These are phyloP conservation scores for Leccinum boreale DNA, from an alignment of 768 basidiomycete species.

Conservation along the genomic window DNA sequence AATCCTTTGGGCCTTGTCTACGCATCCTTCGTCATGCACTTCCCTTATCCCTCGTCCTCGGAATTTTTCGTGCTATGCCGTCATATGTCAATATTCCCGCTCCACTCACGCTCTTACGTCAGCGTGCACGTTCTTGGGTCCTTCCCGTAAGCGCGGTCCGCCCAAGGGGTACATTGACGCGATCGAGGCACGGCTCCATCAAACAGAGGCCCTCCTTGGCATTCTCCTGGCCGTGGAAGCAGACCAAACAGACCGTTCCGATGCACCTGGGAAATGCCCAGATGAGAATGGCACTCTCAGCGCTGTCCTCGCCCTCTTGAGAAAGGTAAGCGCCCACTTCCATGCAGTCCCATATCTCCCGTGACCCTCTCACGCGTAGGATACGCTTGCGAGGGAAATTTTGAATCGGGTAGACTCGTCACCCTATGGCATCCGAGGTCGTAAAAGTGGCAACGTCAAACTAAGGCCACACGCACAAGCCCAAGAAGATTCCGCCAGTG, in stretches of 20 bases:
- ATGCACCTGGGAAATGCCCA: constrained; percentile 30
- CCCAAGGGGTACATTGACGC: constrained; percentile 96
- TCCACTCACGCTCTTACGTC: constrained; percentile 7
- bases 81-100: not conserved
- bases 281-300: constrained; percentile 15
- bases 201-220: constrained; percentile 86
- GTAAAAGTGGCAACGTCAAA: constrained; percentile 43
- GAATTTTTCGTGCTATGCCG: not conserved
- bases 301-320: constrained; percentile 47
- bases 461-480: constrained; percentile 18
- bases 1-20: constrained; percentile 2
- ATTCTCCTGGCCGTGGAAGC: constrained; percentile 58
- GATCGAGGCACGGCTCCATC: constrained; percentile 86
- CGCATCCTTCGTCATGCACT: constrained; percentile 6
- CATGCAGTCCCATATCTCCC: not conserved
- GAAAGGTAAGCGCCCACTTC: constrained; percentile 39
- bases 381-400: constrained; percentile 77
- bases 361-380: constrained; percentile 39
- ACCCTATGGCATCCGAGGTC: constrained; percentile 72
- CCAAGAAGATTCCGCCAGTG: constrained; percentile 14
- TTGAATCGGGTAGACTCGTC: constrained; percentile 78
- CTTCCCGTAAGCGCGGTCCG: constrained; percentile 79
- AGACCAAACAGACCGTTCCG: constrained; percentile 16
- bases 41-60: constrained; percentile 6
- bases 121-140: constrained; percentile 79